Conservation (phyloP, 192 early-diverging fungal genomes). For the Backusella australiensis region DNA sequence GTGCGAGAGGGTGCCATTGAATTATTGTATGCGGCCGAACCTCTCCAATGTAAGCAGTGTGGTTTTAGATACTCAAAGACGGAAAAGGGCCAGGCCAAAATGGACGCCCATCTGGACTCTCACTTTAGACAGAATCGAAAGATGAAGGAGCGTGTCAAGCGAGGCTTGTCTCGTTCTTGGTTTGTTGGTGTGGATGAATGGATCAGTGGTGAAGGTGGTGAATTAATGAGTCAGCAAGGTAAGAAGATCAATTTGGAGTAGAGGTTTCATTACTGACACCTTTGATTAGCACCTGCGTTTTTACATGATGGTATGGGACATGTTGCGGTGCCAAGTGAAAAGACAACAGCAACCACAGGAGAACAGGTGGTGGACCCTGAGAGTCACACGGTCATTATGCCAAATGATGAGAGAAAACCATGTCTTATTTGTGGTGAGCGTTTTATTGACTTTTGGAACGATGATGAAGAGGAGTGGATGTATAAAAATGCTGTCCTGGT, state of each 20-base stretch:
- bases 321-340: slow-evolving; percentile 15
- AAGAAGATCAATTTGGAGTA: not conserved
- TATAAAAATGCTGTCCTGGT: slow-evolving; percentile 66
- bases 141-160: slow-evolving; percentile 78
- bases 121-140: slow-evolving; percentile 95
- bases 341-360: not conserved
- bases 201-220: slow-evolving; percentile 34
- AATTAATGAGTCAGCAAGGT: slow-evolving; percentile 33
- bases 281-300: slow-evolving; percentile 23
- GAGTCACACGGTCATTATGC: slow-evolving; percentile 43
- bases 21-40: slow-evolving; percentile 71
- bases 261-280: not conserved
- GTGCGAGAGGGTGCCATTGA: slow-evolving; percentile 51
- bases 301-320: slow-evolving; percentile 19
- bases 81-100: slow-evolving; percentile 65
- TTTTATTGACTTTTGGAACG: slow-evolving; percentile 71
- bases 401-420: slow-evolving; percentile 46
- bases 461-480: slow-evolving; percentile 75
- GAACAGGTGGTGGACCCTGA: slow-evolving; percentile 32
- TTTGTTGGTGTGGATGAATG: slow-evolving; percentile 68
- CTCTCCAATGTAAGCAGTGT: slow-evolving; percentile 91
- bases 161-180: slow-evolving; percentile 86
- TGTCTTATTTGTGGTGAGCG: slow-evolving; percentile 79
- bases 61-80: slow-evolving; percentile 75
- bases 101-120: slow-evolving; percentile 90